Base-by-base conservation (phyloP, 495 filamentous ascomycete species). In the Penicillium tannophilum region DNA sequence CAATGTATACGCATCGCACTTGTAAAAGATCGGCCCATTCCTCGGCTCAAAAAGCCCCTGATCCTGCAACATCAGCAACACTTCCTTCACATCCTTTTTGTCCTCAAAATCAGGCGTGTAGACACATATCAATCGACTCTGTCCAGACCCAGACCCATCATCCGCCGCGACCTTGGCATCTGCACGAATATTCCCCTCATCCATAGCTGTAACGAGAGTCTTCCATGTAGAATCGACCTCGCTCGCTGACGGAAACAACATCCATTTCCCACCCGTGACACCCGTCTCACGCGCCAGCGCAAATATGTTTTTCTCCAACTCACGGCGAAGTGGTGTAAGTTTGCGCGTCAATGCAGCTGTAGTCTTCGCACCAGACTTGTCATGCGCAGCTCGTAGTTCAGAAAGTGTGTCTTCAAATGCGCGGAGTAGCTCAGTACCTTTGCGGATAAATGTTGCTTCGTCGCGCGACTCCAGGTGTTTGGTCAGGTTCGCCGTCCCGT, bases 241-340 rank as follows among this genome's bases (percentile, higher is more conserved):
- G 3, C 76, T 71, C 6, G 69, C 57, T 4, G 71, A 62, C 2
- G 84, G 82, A 64, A 92, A 92, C n/a, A 96, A 63, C 89, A 96
- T 90, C 92, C 92, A 95, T 71, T 91, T 92, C 42, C 89, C 89
- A n/a, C 72, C 71, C n/a, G 77, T 79, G 17, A 83, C 79, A n/a
- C 74, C 75, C 6, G 71, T 79, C 47, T 81, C 72, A 9, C 74
- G 71, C 8, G 89, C 90, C 8, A 86, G 64, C 3, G 78, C 70
- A 6, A 82, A 67, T 9, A 95, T 76, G 42, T 83, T 72, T 17
- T 76, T 63, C 39, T 86, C 76, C 1, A 86, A 71, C 26, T 72
- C 69, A 9, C 72, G 66, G 10, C 82, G 78, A n/a, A 83, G 72
- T 7, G 79, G 77, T 39, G 71, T 76, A 31, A 88, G 62, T 58